These are phyloP conservation scores for Rhodotorula sp. DNA, from an alignment of 1,284 basidiomycete species.

Conservation along the genomic window DNA sequence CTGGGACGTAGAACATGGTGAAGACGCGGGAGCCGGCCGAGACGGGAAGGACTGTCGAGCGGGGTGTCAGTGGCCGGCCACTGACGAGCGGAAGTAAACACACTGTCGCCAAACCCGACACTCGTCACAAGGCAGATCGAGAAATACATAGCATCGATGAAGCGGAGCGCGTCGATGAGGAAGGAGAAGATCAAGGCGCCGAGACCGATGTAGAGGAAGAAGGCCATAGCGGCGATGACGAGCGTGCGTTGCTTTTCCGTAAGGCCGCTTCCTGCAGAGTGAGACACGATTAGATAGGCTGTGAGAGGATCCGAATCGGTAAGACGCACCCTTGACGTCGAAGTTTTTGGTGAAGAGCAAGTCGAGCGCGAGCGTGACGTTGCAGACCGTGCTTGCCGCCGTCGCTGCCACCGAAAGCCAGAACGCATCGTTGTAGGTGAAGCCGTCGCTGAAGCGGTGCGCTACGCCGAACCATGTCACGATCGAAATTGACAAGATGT, in stretches of 20 bases:
- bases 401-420: constrained; percentile 82
- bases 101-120: constrained; percentile 74
- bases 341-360: constrained; percentile 66
- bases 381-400: constrained; percentile 65
- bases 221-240: constrained; percentile 70
- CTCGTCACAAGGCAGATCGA: constrained; percentile 64
- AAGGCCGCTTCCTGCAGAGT: constrained; percentile 66
- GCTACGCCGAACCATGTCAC: constrained; percentile 67
- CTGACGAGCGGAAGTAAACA: constrained; percentile 55
- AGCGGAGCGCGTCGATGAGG: constrained; percentile 54
- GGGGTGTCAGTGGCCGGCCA: constrained; percentile 52
- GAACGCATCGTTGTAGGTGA: constrained; percentile 62
- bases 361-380: constrained; percentile 68
- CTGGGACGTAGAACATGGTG: constrained; percentile 46
- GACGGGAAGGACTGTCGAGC: constrained; percentile 39
- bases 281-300: neutral
- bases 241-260: constrained; percentile 75
- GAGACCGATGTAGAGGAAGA: constrained; percentile 70
- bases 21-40: constrained; percentile 51
- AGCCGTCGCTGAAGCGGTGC: constrained; percentile 64
- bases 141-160: constrained; percentile 60
- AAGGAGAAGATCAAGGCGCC: constrained; percentile 60
- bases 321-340: constrained; percentile 63
- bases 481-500: constrained; percentile 67
- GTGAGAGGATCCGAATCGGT: neutral